A percentile compares a stretch with the other conserved stretches of the same genome.
These are phyloP conservation scores for Tarenaya hassleriana DNA, from an alignment of 345 rosid genomes.

Conservation along the genomic window DNA sequence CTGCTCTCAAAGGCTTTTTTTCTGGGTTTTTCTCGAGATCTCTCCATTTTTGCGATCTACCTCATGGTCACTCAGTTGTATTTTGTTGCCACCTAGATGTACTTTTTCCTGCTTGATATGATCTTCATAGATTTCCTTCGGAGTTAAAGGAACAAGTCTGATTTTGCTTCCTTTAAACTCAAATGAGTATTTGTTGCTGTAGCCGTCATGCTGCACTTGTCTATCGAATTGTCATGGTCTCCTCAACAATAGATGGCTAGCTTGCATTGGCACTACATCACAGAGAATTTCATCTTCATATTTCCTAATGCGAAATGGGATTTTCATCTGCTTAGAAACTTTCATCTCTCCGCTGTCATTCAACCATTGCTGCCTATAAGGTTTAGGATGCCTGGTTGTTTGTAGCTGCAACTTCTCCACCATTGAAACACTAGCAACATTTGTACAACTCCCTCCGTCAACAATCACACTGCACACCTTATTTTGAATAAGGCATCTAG, in stretches of 20 bases:
- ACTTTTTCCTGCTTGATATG: not conserved
- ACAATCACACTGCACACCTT: not conserved
- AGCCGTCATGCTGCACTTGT: not conserved
- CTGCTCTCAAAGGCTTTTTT: too few relatives aligned
- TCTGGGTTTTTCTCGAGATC: too few relatives aligned
- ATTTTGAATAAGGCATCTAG: not conserved
- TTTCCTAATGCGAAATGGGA: not conserved
- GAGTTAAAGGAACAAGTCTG: not conserved
- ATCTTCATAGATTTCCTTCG: not conserved
- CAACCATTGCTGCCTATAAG: slow-evolving; percentile 2
- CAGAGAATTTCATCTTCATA: not conserved
- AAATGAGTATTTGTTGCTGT: not conserved
- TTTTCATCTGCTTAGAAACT: not conserved
- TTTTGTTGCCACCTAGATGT: too few relatives aligned
- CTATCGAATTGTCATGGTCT: not conserved
- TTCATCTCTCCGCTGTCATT: not conserved
- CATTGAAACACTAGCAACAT: not conserved
- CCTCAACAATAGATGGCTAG: not conserved
- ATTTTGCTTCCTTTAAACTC: not conserved
- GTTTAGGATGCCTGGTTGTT: not conserved
- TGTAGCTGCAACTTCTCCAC: not conserved
- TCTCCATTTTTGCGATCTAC: too few relatives aligned
- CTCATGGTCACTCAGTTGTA: too few relatives aligned
- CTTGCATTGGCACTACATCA: not conserved
- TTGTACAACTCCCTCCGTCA: slow-evolving; percentile 1